phyloP scores from a whole-genome alignment of 495 filamentous ascomycete genomes.

The Lichina pygmaea region DNA sequence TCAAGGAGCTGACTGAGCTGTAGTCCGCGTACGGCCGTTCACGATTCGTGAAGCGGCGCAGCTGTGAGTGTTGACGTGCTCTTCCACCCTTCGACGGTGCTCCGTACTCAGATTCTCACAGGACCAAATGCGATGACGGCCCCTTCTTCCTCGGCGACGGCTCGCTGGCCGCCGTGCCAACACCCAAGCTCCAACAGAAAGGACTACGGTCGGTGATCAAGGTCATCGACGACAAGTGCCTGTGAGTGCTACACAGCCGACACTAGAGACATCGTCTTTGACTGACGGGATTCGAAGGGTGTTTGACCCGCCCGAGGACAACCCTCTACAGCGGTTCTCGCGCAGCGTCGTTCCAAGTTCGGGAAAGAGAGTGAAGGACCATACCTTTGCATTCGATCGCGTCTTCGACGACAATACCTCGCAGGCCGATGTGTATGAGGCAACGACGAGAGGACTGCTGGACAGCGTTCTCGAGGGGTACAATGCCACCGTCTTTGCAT shows the following conservation, averaged over 20 bases:
- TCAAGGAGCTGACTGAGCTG: constrained; percentile 8
- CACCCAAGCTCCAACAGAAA: constrained; percentile 62
- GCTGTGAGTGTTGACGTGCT: constrained; percentile 17
- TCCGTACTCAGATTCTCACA: constrained; percentile 6
- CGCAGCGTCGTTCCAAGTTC: constrained; percentile 45
- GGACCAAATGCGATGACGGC: constrained; percentile 57
- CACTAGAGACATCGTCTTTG: background rate
- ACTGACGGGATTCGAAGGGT: constrained; percentile 24
- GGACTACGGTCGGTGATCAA: constrained; percentile 82
- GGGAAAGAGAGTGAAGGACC: constrained; percentile 89
- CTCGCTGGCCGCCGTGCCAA: constrained; percentile 58
- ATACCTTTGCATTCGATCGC: constrained; percentile 87
- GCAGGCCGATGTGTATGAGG: constrained; percentile 86
- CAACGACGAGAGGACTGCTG: constrained; percentile 65
- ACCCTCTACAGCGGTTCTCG: constrained; percentile 74
- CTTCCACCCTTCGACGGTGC: background rate
- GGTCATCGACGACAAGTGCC: constrained; percentile 82
- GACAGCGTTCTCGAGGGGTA: constrained; percentile 93
- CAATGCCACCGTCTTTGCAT: constrained; percentile 97
- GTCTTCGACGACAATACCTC: constrained; percentile 92
- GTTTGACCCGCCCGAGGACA: constrained; percentile 95
- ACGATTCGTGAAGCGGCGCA: constrained; percentile 51
- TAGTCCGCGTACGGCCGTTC: constrained; percentile 82
- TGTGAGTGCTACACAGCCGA: constrained; percentile 24
- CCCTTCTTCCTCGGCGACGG: constrained; percentile 88